phyloP scores from a whole-genome alignment of 768 basidiomycete species.

The Suillus decipiens region DNA sequence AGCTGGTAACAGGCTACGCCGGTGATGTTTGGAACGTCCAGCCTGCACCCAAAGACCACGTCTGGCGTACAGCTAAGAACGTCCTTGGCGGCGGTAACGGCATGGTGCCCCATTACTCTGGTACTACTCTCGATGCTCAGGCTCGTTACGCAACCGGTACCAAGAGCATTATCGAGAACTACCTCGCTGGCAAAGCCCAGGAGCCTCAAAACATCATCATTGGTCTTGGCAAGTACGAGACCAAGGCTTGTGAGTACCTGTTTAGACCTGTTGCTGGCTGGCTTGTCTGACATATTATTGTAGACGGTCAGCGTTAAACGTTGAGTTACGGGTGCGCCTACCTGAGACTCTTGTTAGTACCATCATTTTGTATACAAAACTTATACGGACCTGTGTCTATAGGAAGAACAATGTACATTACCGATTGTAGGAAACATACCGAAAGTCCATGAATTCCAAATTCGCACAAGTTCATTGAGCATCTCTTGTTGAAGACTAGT shows the following conservation, averaged over 20 bases:
- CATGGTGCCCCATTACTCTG: slow-evolving; percentile 87
- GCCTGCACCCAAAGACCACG: slow-evolving; percentile 83
- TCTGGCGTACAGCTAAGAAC: slow-evolving; percentile 85
- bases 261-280: not conserved
- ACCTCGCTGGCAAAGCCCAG: slow-evolving; percentile 62
- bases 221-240: slow-evolving; percentile 56
- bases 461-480: not conserved
- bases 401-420: not conserved
- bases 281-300: slow-evolving; percentile 2
- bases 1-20: slow-evolving; percentile 28
- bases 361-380: not conserved
- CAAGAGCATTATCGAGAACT: slow-evolving; percentile 72
- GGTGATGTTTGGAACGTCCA: slow-evolving; percentile 86
- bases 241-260: slow-evolving; percentile 44
- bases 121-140: slow-evolving; percentile 90
- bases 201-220: slow-evolving; percentile 83
- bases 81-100: slow-evolving; percentile 84
- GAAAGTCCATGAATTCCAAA: not conserved
- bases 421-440: not conserved
- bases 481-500: not conserved
- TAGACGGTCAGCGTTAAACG: slow-evolving; percentile 17
- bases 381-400: not conserved
- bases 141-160: slow-evolving; percentile 78
- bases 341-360: not conserved
- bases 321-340: not conserved